phyloP scores from a whole-genome alignment of 2,329 filamentous ascomycete genomes.

The Mycosphaerella sp. region DNA sequence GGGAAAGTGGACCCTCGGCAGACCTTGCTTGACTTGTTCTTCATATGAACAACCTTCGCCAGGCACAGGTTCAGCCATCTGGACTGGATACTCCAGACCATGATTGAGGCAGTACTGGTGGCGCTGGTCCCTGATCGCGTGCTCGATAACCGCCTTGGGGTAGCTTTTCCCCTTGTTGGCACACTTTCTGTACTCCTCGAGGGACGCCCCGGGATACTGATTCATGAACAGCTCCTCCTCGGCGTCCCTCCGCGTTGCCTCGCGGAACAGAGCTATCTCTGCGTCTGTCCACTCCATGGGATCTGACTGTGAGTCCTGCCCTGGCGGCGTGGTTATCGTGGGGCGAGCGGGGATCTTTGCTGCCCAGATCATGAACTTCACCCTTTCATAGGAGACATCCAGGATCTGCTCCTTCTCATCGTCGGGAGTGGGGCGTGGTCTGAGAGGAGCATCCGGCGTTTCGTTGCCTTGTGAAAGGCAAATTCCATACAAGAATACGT shows the following conservation, averaged over 20 bases:
- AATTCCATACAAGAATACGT: too few relatives aligned
- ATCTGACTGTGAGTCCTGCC: background rate
- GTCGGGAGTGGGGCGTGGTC: too few relatives aligned
- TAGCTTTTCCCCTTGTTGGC: background rate
- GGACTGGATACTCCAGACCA: background rate
- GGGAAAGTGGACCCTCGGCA: too few relatives aligned
- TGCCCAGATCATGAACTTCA: background rate
- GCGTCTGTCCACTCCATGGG: background rate
- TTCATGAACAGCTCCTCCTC: background rate
- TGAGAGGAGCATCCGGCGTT: too few relatives aligned
- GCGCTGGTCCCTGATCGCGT: background rate
- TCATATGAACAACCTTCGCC: background rate
- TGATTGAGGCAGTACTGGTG: background rate
- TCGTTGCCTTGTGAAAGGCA: too few relatives aligned
- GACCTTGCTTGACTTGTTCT: background rate
- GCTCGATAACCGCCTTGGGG: background rate
- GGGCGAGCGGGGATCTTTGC: background rate
- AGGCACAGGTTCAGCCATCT: background rate
- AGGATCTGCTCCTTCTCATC: background rate
- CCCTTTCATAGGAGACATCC: background rate
- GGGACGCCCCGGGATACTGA: background rate
- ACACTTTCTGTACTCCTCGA: background rate
- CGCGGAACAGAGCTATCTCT: background rate
- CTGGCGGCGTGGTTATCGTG: background rate
- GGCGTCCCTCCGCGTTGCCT: background rate